Conservation (phyloP, 345 rosid genomes). For the Noccaea caerulescens region DNA sequence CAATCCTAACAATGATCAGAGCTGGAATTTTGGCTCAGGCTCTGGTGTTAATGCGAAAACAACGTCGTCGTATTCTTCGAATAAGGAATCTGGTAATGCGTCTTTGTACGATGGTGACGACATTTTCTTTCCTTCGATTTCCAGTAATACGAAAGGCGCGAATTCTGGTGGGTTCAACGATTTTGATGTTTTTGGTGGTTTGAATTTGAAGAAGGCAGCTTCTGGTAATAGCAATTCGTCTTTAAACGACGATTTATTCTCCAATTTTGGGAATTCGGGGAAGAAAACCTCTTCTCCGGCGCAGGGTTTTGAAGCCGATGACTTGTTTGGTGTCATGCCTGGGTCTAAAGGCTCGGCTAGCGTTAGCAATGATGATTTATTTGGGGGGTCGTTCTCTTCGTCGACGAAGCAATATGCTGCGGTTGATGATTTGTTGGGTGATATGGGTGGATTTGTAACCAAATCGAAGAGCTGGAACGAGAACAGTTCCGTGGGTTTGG, state of each 20-base stretch:
- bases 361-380: conserved; percentile 45
- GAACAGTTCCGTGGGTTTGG: conserved; percentile 14
- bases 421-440: conserved; percentile 66
- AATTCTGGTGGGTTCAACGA: conserved; percentile 48
- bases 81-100: conserved; percentile 44
- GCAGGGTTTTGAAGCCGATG: conserved; percentile 47
- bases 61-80: conserved; percentile 36
- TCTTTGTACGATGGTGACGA: conserved; percentile 44
- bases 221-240: conserved; percentile 42
- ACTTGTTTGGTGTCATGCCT: conserved; percentile 54
- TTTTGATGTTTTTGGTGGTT: conserved; percentile 57
- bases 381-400: conserved; percentile 59
- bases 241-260: conserved; percentile 60
- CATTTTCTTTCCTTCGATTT: conserved; percentile 38
- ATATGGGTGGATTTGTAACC: conserved; percentile 44
- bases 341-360: conserved; percentile 47
- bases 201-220: conserved; percentile 46
- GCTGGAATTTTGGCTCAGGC: conserved; percentile 37
- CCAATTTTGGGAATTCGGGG: conserved; percentile 41
- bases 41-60: conserved; percentile 13
- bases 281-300: conserved; percentile 37
- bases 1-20: conserved; percentile 31
- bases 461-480: conserved; percentile 37
- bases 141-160: conserved; percentile 29
- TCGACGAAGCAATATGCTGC: conserved; percentile 46